Evolutionary conservation across 1,139 yeast species (phyloP).

Genomic region (Wickerhamomyces sp.): DNA sequence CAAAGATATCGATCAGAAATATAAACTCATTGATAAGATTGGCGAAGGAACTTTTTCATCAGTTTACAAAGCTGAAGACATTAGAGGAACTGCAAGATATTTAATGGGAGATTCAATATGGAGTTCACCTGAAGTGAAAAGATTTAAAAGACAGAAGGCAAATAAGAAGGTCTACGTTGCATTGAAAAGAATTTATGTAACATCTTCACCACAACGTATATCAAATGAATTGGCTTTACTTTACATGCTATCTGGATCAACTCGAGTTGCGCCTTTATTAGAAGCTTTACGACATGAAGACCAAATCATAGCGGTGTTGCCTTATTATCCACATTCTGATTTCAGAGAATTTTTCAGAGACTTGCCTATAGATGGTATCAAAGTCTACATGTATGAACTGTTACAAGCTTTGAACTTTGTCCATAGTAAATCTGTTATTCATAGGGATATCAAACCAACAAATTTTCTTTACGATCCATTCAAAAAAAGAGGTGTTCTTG

Average conservation of each 20-base stretch:
- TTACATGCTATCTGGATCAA: constrained; percentile 60
- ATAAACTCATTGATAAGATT: constrained; percentile 37
- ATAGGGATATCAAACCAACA: constrained; percentile 77
- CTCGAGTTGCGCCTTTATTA: constrained; percentile 79
- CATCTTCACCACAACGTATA: constrained; percentile 90
- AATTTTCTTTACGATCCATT: constrained; percentile 55
- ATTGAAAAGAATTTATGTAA: constrained; percentile 86
- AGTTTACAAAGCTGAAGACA: constrained; percentile 71
- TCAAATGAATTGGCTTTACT: constrained; percentile 79
- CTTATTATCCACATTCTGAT: constrained; percentile 88
- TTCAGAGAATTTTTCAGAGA: constrained; percentile 84
- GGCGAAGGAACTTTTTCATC: constrained; percentile 95
- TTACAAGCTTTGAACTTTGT: constrained; percentile 53
- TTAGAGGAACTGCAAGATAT: constrained; percentile 54
- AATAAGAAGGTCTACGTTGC: constrained; percentile 68
- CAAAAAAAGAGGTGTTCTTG: constrained; percentile 23
- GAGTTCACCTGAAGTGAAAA: constrained; percentile 64
- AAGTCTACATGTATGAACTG: constrained; percentile 74
- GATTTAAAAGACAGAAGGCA: constrained; percentile 23
- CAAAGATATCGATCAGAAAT: constrained; percentile 44
- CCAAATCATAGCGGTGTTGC: constrained; percentile 89
- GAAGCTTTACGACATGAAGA: constrained; percentile 87
- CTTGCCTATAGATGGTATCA: constrained; percentile 73
- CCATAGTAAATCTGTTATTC: constrained; percentile 62
- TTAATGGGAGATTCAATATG: constrained; percentile 93